A percentile compares a stretch with the other conserved stretches of the same genome.
Evolutionary conservation across 1,284 basidiomycete species (phyloP).

Genomic region (Tranzscheliella williamsii): DNA sequence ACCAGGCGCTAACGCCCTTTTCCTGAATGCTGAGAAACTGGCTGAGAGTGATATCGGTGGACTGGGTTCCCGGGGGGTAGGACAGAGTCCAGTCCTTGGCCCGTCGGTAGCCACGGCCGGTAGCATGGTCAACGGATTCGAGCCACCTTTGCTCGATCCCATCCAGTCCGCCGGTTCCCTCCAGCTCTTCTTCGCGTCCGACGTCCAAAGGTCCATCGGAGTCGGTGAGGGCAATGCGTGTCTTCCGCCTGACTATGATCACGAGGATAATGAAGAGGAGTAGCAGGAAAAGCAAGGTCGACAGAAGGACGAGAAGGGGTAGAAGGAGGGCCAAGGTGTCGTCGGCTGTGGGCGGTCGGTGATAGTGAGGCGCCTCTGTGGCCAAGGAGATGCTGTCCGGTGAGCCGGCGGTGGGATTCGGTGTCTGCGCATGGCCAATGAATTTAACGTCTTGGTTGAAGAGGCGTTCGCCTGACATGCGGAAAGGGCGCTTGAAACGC

Average conservation of each 20-base stretch:
- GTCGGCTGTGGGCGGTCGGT: slow-evolving; percentile 27
- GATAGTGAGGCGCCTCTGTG: slow-evolving; percentile 31
- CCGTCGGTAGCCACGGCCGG: slow-evolving; percentile 75
- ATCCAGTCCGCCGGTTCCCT: slow-evolving; percentile 87
- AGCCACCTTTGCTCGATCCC: slow-evolving; percentile 91
- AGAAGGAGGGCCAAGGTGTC: slow-evolving; percentile 51
- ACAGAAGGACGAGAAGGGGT: slow-evolving; percentile 78
- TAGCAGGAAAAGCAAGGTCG: slow-evolving; percentile 84
- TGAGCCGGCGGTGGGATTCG: slow-evolving; percentile 13
- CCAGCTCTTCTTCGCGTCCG: slow-evolving; percentile 71
- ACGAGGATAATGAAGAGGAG: slow-evolving; percentile 54
- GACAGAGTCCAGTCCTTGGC: slow-evolving; percentile 74
- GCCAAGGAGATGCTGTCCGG: slow-evolving; percentile 18
- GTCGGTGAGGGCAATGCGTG: slow-evolving; percentile 70
- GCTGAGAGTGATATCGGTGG: slow-evolving; percentile 60
- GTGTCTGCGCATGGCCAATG: slow-evolving; percentile 27
- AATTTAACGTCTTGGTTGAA: slow-evolving; percentile 33
- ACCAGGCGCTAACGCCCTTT: slow-evolving; percentile 60
- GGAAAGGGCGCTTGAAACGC: slow-evolving; percentile 30
- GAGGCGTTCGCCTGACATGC: slow-evolving; percentile 20
- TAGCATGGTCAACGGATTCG: slow-evolving; percentile 74
- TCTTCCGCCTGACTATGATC: slow-evolving; percentile 44
- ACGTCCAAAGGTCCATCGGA: slow-evolving; percentile 90
- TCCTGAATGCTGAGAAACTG: slow-evolving; percentile 60
- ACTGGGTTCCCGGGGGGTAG: slow-evolving; percentile 39